These are phyloP conservation scores for Daldinia caldariorum DNA, from an alignment of 495 filamentous ascomycete species.

Conservation along the genomic window DNA sequence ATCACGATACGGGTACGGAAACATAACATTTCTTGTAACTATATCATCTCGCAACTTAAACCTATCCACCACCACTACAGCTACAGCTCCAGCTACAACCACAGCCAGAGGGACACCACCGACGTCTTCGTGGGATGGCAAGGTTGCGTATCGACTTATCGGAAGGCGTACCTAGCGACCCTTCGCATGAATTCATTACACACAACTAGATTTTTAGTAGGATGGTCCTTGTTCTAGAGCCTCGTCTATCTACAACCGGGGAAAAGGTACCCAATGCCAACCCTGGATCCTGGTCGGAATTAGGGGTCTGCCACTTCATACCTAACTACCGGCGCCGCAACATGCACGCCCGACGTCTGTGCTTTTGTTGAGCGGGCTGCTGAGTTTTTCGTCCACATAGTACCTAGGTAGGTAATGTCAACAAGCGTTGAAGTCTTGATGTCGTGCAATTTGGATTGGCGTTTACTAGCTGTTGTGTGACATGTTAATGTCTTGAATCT, in stretches of 20 bases:
- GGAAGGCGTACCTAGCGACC: slow-evolving; percentile 20
- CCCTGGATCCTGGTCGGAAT: slow-evolving; percentile 14
- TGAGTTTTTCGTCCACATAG: background rate
- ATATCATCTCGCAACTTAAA: background rate
- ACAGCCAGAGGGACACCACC: background rate
- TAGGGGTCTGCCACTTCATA: background rate
- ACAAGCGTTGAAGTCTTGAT: background rate
- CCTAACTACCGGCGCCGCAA: background rate
- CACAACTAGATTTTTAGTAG: slow-evolving; percentile 5
- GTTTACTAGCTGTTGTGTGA: slow-evolving; percentile 23
- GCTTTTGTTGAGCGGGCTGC: slow-evolving; percentile 1
- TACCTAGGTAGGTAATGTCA: background rate
- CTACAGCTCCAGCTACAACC: background rate
- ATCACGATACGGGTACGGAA: background rate
- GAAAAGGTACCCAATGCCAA: slow-evolving; percentile 26
- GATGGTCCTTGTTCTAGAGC: slow-evolving; percentile 13
- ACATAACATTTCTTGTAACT: background rate
- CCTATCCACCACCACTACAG: no score
- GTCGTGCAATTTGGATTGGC: slow-evolving; percentile 13
- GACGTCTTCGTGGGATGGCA: background rate
- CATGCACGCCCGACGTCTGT: background rate
- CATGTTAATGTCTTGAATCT: slow-evolving; percentile 5
- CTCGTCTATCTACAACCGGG: slow-evolving; percentile 27
- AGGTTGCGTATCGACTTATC: background rate
- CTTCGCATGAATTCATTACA: slow-evolving; percentile 12